Base-by-base conservation (phyloP, 148 eudicot species). In the Simmondsia chinensis region DNA sequence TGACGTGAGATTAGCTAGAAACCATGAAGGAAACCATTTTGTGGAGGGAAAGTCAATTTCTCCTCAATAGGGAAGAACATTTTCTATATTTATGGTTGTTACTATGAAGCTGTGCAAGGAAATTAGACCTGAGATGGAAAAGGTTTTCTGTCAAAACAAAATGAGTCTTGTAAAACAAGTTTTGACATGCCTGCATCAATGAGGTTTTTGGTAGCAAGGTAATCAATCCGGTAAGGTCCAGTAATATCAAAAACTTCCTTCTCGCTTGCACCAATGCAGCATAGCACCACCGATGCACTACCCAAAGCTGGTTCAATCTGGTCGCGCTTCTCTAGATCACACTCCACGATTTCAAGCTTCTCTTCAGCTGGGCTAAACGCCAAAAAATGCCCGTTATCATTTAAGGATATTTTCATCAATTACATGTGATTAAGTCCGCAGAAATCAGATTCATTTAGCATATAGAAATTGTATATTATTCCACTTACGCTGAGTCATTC, bases 301-400 rank as follows among this genome's bases (percentile, higher is more conserved):
- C 86, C 86, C 29, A 87, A 28, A 36, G 89, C 94, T 33, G 74
- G 73, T 44, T 61, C 60, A 57, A 87, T 83, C 56, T 56, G 73
- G 34, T 65, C 66, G 27, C 23, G 63, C 27, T 67, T 73, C 61
- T 87, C 96, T 56, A 87, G 66, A 64, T 87, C 96, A 54, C 96
- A 87, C 27, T 80, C 83, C 54, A 87, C 86, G 27, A 87, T 63
- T 67, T 83, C 83, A 70, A 87, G 82, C 83, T 63, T 87, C 82
- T 87, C 94, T 70, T 64, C 78, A 70, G 82, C 96, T 87, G 96
- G 94, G 78, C 96, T 87, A 87, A 72, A 87, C 80, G 51, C 70
- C 80, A 77, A 74, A 68, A 46, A 29, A 39, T 56, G 63, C 47
- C 61, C 66, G 76, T 75, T 68, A 82, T 58, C 61, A 48, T 46